Conservation (phyloP, 768 basidiomycete genomes). For the Dioszegia crocea region DNA sequence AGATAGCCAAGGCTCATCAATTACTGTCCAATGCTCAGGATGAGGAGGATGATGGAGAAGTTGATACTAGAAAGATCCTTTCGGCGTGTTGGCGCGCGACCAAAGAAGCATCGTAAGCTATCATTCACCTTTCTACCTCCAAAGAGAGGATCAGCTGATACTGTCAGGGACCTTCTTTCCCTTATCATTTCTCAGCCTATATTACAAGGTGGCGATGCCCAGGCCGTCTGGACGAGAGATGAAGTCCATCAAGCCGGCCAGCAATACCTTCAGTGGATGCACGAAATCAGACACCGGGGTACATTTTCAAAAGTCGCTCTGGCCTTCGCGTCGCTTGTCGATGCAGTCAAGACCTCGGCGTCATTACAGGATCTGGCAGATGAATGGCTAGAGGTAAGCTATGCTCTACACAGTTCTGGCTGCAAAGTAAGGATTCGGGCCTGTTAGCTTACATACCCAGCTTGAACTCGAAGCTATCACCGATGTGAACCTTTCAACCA, state of each 20-base stretch:
- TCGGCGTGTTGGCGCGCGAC: constrained; percentile 48
- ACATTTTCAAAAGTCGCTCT: constrained; percentile 46
- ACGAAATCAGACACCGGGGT: constrained; percentile 47
- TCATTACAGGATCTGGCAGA: constrained; percentile 18
- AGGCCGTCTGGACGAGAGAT: constrained; percentile 23
- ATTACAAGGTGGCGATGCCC: neutral
- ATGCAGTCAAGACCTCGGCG: constrained; percentile 15
- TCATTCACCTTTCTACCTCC: neutral
- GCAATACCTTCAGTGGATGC: constrained; percentile 42
- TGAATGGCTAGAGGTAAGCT: constrained; percentile 39
- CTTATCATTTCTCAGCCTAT: constrained; percentile 27
- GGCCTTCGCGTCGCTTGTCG: constrained; percentile 36
- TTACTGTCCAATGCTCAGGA: constrained; percentile 21
- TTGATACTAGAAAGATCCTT: constrained; percentile 36
- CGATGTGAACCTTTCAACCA: constrained; percentile 34
- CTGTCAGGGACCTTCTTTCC: constrained; percentile 28
- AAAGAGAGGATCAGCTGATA: neutral
- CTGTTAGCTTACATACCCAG: constrained; percentile 20
- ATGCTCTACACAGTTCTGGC: neutral
- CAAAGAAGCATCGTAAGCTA: constrained; percentile 43
- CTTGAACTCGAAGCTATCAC: constrained; percentile 37
- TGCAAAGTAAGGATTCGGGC: too few species aligned
- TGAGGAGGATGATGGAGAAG: constrained; percentile 22
- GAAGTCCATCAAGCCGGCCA: constrained; percentile 29
- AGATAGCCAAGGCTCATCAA: constrained; percentile 46